Evolutionary conservation across 495 filamentous ascomycete genomes (phyloP), one percentile per base, ranked within the genome.

Genomic region (Trichoderma reesei): DNA sequence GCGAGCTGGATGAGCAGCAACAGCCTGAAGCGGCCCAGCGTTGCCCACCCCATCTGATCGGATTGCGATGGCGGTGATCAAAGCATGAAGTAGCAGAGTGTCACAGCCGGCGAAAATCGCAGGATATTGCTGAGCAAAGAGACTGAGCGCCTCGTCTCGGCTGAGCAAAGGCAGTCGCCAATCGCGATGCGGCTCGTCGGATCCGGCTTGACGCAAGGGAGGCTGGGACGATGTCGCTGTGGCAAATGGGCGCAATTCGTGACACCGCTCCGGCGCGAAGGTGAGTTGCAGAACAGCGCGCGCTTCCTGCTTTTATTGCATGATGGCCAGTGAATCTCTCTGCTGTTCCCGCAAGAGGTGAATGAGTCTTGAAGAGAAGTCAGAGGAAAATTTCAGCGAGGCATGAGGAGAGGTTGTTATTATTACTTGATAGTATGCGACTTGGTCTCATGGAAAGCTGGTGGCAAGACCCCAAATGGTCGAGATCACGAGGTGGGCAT

Each of bases 401-500:
- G 26, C 51, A 56, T 56, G 51, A 26, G 26, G 26, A 26, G 26
- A 26, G 26, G 26, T 26, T 26, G 26, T 26, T 26, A 26, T 26
- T 26, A 26, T 18, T 18, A 26, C 26, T 26, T 26, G 26, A 41
- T 41, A 8, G 41, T 41, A 8, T 14, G 5, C 16, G 42, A 46
- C 51, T 18, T 11, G 18, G 51, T 10, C 7, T 56, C 4, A 11
- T 56, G 7, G 26, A 26, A 33, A 14, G 11, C 20, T 33, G 20
- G 51, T 33, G 20, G 26, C 20, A 33, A 56, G 20, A 26, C 26
- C 26, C 26, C 26, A 26, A 26, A 20, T 5, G 51, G 10, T 5
- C 16, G 51, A 56, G 51, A 56, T 56, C 51, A 56, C 51, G 51
- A 56, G 51, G 51, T 46, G 42, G 42, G 16, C 26, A 56, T 56